Percentiles rank a stretch among this genome's conserved stretches.
phyloP scores from a whole-genome alignment of 176 grass and related monocot species.

The Paspalum notatum region DNA sequence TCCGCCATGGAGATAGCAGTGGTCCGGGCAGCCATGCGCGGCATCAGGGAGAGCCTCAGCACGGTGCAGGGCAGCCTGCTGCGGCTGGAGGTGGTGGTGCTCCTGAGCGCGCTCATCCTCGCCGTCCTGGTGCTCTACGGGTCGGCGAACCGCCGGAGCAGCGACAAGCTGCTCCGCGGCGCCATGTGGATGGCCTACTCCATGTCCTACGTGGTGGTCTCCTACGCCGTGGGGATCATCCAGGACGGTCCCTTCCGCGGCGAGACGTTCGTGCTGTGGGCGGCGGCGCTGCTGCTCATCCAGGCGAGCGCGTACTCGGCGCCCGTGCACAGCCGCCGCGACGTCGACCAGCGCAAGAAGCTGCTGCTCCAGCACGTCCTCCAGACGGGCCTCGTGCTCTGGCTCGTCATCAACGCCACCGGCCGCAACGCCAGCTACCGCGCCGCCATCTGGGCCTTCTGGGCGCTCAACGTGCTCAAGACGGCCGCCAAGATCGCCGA shows the following conservation, averaged over 20 bases:
- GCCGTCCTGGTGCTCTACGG: slow-evolving; percentile 53
- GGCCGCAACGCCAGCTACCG: slow-evolving; percentile 53
- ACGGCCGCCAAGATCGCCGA: slow-evolving; percentile 51
- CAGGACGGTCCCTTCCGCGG: slow-evolving; percentile 57
- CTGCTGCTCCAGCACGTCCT: slow-evolving; percentile 62
- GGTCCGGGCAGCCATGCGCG: not conserved
- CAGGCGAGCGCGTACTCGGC: slow-evolving; percentile 47
- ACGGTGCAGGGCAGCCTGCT: slow-evolving; percentile 44
- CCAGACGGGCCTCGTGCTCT: slow-evolving; percentile 48
- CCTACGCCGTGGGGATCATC: slow-evolving; percentile 61
- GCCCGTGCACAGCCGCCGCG: slow-evolving; percentile 54
- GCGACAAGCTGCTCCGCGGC: slow-evolving; percentile 54
- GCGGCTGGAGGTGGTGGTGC: slow-evolving; percentile 53
- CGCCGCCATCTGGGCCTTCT: slow-evolving; percentile 47
- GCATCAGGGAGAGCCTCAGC: slow-evolving; percentile 39
- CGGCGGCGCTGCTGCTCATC: slow-evolving; percentile 51
- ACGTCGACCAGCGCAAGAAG: slow-evolving; percentile 61
- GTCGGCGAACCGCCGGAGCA: slow-evolving; percentile 31
- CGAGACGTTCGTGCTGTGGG: slow-evolving; percentile 67
- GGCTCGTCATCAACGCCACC: slow-evolving; percentile 43
- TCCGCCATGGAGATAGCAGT: not conserved
- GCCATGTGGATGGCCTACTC: slow-evolving; percentile 62
- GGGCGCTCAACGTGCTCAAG: slow-evolving; percentile 59
- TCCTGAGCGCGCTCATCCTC: slow-evolving; percentile 55
- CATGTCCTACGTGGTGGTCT: slow-evolving; percentile 59